Evolutionary conservation across 2,329 filamentous ascomycete genomes (phyloP).

Genomic region (Myriosclerotinia duriaeana): DNA sequence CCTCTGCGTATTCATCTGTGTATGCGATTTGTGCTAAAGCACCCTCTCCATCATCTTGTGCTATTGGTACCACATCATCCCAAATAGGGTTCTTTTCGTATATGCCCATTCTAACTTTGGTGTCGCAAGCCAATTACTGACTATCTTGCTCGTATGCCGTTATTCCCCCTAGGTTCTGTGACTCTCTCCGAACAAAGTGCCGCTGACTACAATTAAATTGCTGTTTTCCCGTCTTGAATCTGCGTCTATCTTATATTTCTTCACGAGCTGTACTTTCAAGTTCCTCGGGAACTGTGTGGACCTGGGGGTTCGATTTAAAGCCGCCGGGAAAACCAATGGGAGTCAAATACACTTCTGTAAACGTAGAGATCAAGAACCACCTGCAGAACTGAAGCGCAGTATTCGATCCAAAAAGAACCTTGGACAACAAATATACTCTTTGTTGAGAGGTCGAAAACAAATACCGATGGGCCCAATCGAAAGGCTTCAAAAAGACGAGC

Average conservation of each 20-base stretch:
- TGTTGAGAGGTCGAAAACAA: background rate
- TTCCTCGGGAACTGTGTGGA: background rate
- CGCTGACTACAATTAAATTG: no score
- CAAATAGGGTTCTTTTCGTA: slow-evolving; percentile 63
- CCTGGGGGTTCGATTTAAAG: background rate
- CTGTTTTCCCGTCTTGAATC: background rate
- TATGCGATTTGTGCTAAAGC: slow-evolving; percentile 94
- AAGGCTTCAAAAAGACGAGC: slow-evolving; percentile 10
- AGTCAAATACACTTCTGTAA: background rate
- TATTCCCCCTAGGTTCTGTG: background rate
- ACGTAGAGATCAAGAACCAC: background rate
- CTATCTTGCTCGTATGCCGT: background rate
- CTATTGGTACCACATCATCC: slow-evolving; percentile 81
- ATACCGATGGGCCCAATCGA: slow-evolving; percentile 6
- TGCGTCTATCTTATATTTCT: background rate
- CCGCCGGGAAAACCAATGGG: background rate
- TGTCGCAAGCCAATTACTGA: background rate
- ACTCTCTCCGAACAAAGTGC: background rate
- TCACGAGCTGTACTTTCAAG: background rate
- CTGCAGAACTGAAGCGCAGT: no score
- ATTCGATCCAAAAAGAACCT: background rate
- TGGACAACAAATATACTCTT: slow-evolving; percentile 3
- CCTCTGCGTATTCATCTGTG: slow-evolving; percentile 81
- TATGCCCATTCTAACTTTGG: slow-evolving; percentile 28
- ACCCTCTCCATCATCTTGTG: slow-evolving; percentile 77